A percentile compares a stretch with the other conserved stretches of the same genome.
phyloP scores from a whole-genome alignment of 1,284 basidiomycete genomes.

The Marasmius tenuissimus region DNA sequence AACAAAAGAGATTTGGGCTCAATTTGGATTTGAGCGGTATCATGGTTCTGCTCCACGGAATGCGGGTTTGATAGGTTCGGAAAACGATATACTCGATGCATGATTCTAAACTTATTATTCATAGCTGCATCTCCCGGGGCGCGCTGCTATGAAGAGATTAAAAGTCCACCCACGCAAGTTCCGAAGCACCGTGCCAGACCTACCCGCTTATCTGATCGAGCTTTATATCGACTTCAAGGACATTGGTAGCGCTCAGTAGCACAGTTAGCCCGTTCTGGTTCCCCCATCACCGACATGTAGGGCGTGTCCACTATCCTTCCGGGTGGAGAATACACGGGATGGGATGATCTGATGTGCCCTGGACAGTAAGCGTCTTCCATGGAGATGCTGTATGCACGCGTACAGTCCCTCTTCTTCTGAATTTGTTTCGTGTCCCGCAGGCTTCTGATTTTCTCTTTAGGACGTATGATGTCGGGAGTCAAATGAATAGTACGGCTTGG shows the following conservation, averaged over 20 bases:
- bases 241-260: no score
- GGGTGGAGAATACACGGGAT: not conserved
- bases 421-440: not conserved
- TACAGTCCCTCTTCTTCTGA: not conserved
- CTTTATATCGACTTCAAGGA: not conserved
- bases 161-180: not conserved
- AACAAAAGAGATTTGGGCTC: no score
- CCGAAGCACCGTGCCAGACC: not conserved
- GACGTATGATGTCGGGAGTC: not conserved
- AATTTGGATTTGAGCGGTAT: no score
- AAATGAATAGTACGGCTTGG: not conserved
- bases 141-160: no score
- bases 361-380: not conserved
- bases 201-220: not conserved
- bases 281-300: not conserved
- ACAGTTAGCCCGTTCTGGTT: not conserved
- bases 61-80: no score
- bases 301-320: not conserved
- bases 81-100: no score
- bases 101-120: not conserved
- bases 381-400: not conserved
- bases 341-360: not conserved
- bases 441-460: not conserved
- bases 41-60: no score
- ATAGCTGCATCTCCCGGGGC: not conserved